phyloP scores from a whole-genome alignment of 2,329 filamentous ascomycete genomes.

The Hypocreales sp. region DNA sequence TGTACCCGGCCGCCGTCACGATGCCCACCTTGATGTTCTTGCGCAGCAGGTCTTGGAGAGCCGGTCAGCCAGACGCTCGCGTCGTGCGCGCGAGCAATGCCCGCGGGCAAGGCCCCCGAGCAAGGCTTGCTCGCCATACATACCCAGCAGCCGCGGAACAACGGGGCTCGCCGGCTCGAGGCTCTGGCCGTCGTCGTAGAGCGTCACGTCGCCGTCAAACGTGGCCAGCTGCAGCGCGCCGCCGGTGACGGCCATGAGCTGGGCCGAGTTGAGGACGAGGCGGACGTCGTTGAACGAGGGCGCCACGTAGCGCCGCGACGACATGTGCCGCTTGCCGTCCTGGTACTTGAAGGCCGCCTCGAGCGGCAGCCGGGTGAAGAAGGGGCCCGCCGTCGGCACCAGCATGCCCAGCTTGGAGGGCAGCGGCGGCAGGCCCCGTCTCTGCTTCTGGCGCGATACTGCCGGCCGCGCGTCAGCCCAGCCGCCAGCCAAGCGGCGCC shows the following conservation, averaged over 20 bases:
- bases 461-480: no score
- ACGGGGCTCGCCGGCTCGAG: slow-evolving; percentile 63
- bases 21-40: slow-evolving; percentile 79
- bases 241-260: slow-evolving; percentile 78
- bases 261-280: slow-evolving; percentile 84
- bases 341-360: slow-evolving; percentile 88
- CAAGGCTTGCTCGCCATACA: no score
- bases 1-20: slow-evolving; percentile 92
- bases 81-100: no score
- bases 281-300: slow-evolving; percentile 96
- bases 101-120: no score
- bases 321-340: slow-evolving; percentile 74
- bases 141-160: slow-evolving; percentile 45
- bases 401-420: slow-evolving; percentile 86
- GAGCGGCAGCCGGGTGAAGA: slow-evolving; percentile 78
- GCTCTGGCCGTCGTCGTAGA: slow-evolving; percentile 81
- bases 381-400: slow-evolving; percentile 80
- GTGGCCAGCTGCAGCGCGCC: slow-evolving; percentile 73
- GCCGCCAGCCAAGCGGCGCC: no score
- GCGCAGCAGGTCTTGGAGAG: slow-evolving; percentile 59
- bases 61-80: no score
- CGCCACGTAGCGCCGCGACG: slow-evolving; percentile 78
- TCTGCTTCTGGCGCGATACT: slow-evolving; percentile 54
- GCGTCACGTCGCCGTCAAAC: slow-evolving; percentile 93
- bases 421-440: slow-evolving; percentile 2